phyloP scores from a whole-genome alignment of 202 grass and related monocot species.

The Hordeum pubiflorum region DNA sequence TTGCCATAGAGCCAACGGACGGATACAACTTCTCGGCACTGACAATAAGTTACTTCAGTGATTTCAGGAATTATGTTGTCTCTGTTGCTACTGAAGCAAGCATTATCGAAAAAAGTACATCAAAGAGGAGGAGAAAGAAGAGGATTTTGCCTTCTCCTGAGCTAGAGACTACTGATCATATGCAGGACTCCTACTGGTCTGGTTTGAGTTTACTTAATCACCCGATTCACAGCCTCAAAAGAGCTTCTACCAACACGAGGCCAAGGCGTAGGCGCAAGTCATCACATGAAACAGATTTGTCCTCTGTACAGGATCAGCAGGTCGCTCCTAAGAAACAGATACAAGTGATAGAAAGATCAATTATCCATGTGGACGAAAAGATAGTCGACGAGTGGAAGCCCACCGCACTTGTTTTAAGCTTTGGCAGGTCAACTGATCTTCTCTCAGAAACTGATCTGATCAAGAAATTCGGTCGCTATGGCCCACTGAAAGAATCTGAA shows the following conservation, averaged over 20 bases:
- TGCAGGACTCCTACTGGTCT: slow-evolving; percentile 89
- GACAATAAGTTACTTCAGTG: slow-evolving; percentile 64
- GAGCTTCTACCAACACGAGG: slow-evolving; percentile 35
- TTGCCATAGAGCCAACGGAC: slow-evolving; percentile 54
- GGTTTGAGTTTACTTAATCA: slow-evolving; percentile 50
- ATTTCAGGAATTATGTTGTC: slow-evolving; percentile 72
- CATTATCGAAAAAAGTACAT: slow-evolving; percentile 46
- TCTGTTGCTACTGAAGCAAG: slow-evolving; percentile 53
- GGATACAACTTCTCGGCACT: slow-evolving; percentile 35
- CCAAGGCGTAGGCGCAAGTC: slow-evolving; percentile 47
- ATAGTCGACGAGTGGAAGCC: slow-evolving; percentile 67
- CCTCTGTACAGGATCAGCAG: slow-evolving; percentile 28
- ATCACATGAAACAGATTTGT: slow-evolving; percentile 23
- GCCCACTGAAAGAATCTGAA: slow-evolving; percentile 71
- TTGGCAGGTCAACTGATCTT: slow-evolving; percentile 55
- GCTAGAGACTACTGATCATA: slow-evolving; percentile 54
- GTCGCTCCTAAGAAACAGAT: slow-evolving; percentile 40
- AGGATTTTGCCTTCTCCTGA: slow-evolving; percentile 44
- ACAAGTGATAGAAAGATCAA: slow-evolving; percentile 57
- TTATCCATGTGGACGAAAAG: slow-evolving; percentile 68
- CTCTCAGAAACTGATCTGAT: slow-evolving; percentile 67
- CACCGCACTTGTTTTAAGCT: slow-evolving; percentile 78
- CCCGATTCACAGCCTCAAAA: slow-evolving; percentile 38
- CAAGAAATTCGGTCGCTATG: slow-evolving; percentile 80
- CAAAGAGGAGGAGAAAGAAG: slow-evolving; percentile 66